These are phyloP conservation scores for Boletus subluridellus DNA, from an alignment of 1,284 basidiomycete species.

Conservation along the genomic window DNA sequence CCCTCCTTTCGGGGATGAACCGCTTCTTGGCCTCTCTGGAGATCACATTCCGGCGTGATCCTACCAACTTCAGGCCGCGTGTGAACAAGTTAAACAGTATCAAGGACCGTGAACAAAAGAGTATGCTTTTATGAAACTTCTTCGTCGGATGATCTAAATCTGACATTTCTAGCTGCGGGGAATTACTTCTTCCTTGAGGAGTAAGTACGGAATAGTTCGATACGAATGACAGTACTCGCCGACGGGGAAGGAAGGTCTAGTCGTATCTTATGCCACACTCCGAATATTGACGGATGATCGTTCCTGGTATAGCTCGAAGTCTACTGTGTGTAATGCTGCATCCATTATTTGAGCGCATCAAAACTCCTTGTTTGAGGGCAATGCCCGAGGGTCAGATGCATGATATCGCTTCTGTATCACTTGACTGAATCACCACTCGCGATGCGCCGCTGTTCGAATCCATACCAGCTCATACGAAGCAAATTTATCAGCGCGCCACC, in stretches of 20 bases:
- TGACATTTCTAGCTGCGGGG: slow-evolving; percentile 52
- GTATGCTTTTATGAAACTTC: slow-evolving; percentile 42
- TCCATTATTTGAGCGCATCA: slow-evolving; percentile 13
- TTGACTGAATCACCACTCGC: background rate
- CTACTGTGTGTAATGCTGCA: slow-evolving; percentile 10
- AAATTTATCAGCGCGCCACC: background rate
- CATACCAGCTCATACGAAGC: too few relatives aligned
- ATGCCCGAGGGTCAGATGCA: slow-evolving; percentile 3
- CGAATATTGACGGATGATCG: slow-evolving; percentile 12
- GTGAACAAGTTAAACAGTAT: slow-evolving; percentile 93
- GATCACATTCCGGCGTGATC: slow-evolving; percentile 95
- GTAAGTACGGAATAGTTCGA: slow-evolving; percentile 33
- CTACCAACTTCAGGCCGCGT: slow-evolving; percentile 88
- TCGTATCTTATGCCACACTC: slow-evolving; percentile 2
- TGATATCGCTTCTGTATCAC: background rate
- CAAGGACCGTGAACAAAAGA: slow-evolving; percentile 93
- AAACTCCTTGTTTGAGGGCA: slow-evolving; percentile 3
- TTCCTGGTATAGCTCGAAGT: slow-evolving; percentile 12
- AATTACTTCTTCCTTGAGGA: slow-evolving; percentile 93
- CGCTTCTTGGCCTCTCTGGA: slow-evolving; percentile 89
- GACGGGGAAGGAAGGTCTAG: slow-evolving; percentile 15
- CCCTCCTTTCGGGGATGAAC: slow-evolving; percentile 85
- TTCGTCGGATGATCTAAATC: slow-evolving; percentile 9
- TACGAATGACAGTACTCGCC: background rate
- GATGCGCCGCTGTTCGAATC: background rate